These are phyloP conservation scores for Bipolaris victoriae DNA, from an alignment of 2,329 filamentous ascomycete species.

Conservation along the genomic window DNA sequence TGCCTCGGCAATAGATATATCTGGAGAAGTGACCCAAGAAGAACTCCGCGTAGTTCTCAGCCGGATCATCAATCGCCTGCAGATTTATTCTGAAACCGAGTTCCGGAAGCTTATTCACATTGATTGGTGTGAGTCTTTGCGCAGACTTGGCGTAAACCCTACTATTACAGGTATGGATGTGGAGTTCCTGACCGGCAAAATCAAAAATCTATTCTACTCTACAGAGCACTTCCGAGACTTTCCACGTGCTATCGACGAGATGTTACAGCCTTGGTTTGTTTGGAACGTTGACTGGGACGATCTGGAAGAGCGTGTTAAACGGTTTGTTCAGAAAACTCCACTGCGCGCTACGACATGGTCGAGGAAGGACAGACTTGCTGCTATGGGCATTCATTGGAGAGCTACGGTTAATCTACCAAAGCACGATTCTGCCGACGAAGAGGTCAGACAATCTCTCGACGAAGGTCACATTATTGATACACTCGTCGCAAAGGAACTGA, in stretches of 20 bases:
- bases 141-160: slow-evolving; percentile 29
- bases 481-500: slow-evolving; percentile 31
- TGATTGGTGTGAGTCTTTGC: slow-evolving; percentile 17
- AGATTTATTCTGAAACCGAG: not conserved
- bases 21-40: slow-evolving; percentile 27
- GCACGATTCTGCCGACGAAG: not conserved
- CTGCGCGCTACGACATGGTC: slow-evolving; percentile 32
- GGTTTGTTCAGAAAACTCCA: slow-evolving; percentile 26
- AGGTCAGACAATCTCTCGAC: slow-evolving; percentile 12
- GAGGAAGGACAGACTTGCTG: slow-evolving; percentile 27
- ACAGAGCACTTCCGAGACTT: slow-evolving; percentile 7
- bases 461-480: slow-evolving; percentile 23
- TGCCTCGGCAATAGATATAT: slow-evolving; percentile 28
- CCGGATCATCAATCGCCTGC: slow-evolving; percentile 23
- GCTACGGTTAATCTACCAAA: slow-evolving; percentile 17
- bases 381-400: slow-evolving; percentile 28
- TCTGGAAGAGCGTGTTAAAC: slow-evolving; percentile 24
- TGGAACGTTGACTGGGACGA: slow-evolving; percentile 22
- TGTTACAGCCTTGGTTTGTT: slow-evolving; percentile 24
- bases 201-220: slow-evolving; percentile 20
- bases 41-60: slow-evolving; percentile 33
- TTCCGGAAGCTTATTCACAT: slow-evolving; percentile 6
- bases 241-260: slow-evolving; percentile 12
- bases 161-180: slow-evolving; percentile 31
- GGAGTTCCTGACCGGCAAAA: slow-evolving; percentile 29